Percentiles rank a stretch among this genome's conserved stretches.
Conservation (phyloP, 2,329 filamentous ascomycete species). For the Davidsoniella australis region DNA sequence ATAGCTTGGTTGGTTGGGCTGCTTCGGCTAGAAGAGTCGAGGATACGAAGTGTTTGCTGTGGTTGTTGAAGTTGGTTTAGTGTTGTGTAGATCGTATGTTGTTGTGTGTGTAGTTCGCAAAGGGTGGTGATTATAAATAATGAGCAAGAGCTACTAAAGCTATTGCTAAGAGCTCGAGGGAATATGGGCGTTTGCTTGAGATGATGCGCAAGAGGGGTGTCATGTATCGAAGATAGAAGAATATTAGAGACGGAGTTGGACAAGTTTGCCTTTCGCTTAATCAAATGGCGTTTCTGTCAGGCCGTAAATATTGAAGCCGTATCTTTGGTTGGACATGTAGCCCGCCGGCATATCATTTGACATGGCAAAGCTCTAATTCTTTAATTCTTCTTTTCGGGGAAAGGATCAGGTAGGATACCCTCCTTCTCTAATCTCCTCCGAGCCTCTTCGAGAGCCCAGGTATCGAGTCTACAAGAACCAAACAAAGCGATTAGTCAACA, state of each 20-base stretch:
- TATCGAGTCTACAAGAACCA: constrained; percentile 62
- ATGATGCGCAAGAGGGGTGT: too few species aligned
- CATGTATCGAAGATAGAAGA: background rate
- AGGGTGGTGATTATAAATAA: background rate
- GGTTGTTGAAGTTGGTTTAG: constrained; percentile 6
- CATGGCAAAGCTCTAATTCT: constrained; percentile 15
- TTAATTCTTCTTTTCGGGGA: constrained; percentile 37
- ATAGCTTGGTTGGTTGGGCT: background rate
- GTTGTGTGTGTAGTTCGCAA: background rate
- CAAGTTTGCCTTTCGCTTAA: too few species aligned
- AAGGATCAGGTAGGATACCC: constrained; percentile 74
- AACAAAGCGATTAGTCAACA: background rate
- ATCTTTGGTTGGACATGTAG: constrained; percentile 17
- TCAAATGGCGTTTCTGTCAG: background rate
- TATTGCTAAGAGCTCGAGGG: too few species aligned
- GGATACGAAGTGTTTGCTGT: constrained; percentile 8
- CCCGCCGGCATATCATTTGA: constrained; percentile 14
- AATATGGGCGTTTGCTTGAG: too few species aligned
- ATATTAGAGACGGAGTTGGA: background rate
- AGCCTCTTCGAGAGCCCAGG: constrained; percentile 95
- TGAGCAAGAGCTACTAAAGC: too few species aligned
- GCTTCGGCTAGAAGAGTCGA: background rate
- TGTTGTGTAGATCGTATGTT: background rate
- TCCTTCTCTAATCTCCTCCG: constrained; percentile 87
- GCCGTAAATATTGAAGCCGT: background rate